Evolutionary conservation across 257 asterid species (phyloP).

Genomic region (Primulina eburnea): DNA sequence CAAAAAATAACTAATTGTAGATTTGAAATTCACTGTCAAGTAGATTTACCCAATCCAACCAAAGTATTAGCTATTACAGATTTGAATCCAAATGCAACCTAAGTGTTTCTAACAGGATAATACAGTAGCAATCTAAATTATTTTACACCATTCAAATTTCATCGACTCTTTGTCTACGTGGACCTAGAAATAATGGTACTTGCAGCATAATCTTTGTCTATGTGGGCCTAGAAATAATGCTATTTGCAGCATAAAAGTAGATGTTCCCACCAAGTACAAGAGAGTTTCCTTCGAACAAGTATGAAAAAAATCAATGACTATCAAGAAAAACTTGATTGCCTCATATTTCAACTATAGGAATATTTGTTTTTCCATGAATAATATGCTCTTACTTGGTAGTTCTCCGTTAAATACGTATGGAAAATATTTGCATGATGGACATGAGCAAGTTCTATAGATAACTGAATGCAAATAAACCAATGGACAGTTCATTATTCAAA

Average conservation of each 20-base stretch:
- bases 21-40: too few species aligned
- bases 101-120: not conserved
- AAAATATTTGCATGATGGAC: conserved; percentile 3
- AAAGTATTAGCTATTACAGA: too few species aligned
- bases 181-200: conserved; percentile 3
- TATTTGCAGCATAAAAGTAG: conserved; percentile 10
- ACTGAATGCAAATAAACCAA: not conserved
- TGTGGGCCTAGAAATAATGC: not conserved
- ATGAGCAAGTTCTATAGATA: not conserved
- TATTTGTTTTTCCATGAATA: not conserved
- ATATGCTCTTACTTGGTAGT: not conserved
- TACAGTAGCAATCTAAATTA: conserved; percentile 8
- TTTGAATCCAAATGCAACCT: too few species aligned
- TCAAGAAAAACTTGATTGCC: not conserved
- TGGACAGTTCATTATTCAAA: conserved; percentile 1
- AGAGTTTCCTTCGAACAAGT: not conserved
- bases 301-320: not conserved
- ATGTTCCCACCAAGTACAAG: not conserved
- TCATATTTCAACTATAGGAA: not conserved
- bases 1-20: too few species aligned
- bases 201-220: conserved; percentile 15
- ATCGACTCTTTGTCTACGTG: conserved; percentile 1
- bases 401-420: conserved; percentile 1
- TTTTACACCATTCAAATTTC: conserved; percentile 6
- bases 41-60: too few species aligned